These are phyloP conservation scores for Jatropha podagrica DNA, from an alignment of 441 rosid species.

Conservation along the genomic window DNA sequence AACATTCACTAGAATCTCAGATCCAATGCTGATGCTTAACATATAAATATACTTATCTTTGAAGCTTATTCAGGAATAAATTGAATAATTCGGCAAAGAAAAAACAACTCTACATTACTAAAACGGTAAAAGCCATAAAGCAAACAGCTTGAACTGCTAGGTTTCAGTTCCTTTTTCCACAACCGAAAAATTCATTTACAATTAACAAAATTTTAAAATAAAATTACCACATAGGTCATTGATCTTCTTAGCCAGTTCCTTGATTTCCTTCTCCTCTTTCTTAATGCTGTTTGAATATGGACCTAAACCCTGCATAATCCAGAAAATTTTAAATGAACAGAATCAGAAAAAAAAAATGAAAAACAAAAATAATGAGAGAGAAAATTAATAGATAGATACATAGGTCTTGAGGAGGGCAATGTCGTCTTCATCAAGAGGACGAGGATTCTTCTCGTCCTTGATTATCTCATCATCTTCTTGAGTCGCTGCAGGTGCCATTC, in stretches of 20 bases:
- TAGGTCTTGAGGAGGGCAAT: constrained; percentile 96
- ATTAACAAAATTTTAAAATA: not conserved
- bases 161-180: not conserved
- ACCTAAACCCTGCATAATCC: constrained; percentile 77
- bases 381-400: constrained; percentile 33
- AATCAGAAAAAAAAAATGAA: not conserved
- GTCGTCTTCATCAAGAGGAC: constrained; percentile 92
- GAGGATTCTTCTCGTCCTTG: constrained; percentile 92
- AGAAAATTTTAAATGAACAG: not conserved
- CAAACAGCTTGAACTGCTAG: not conserved
- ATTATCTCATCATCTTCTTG: constrained; percentile 45
- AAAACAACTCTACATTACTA: not conserved
- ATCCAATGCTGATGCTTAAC: not conserved
- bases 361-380: not conserved
- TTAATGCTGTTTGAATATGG: constrained; percentile 85
- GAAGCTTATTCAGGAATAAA: not conserved
- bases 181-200: not conserved
- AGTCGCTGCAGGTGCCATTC: constrained; percentile 54
- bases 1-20: not conserved
- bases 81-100: not conserved
- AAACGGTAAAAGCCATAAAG: not conserved
- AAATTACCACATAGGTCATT: constrained; percentile 86
- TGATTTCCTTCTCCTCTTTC: constrained; percentile 90
- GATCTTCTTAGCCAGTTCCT: constrained; percentile 84
- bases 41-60: not conserved